Percentiles rank a stretch among this genome's conserved stretches.
phyloP scores from a whole-genome alignment of 202 grass and related monocot genomes.

The Setaria viridis region DNA sequence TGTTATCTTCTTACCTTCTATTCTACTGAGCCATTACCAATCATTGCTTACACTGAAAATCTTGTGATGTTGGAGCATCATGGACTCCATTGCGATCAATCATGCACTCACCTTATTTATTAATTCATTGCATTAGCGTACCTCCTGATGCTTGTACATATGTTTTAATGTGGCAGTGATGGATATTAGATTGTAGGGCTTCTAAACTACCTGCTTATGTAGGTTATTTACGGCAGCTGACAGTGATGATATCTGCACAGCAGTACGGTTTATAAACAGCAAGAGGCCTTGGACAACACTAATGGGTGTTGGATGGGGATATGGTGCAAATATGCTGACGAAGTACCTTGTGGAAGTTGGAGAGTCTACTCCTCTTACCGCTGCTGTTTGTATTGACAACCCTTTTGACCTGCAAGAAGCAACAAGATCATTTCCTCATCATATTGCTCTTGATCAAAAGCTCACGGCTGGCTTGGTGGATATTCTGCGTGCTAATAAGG shows the following conservation, averaged over 20 bases:
- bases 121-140: conserved; percentile 18
- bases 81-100: conserved; percentile 18
- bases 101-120: neutral
- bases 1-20: neutral
- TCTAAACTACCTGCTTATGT: conserved; percentile 71
- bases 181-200: conserved; percentile 44
- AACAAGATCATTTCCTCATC: conserved; percentile 75
- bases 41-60: neutral
- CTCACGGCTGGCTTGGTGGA: conserved; percentile 79
- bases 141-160: conserved; percentile 36
- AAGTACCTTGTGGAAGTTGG: conserved; percentile 93
- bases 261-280: conserved; percentile 65
- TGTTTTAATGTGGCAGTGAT: conserved; percentile 31
- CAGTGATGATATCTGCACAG: conserved; percentile 88
- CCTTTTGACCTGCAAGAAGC: conserved; percentile 91
- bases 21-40: conserved; percentile 4
- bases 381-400: conserved; percentile 91
- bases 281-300: conserved; percentile 86
- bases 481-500: conserved; percentile 93
- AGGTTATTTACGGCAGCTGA: conserved; percentile 99
- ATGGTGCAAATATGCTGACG: conserved; percentile 94
- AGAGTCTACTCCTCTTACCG: conserved; percentile 86
- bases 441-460: conserved; percentile 71
- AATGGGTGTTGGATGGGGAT: conserved; percentile 84
- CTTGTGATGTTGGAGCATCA: neutral